Evolutionary conservation across 2,329 filamentous ascomycete genomes (phyloP), one percentile per base, ranked within the genome.

Genomic region (Keithomyces neogunnii): DNA sequence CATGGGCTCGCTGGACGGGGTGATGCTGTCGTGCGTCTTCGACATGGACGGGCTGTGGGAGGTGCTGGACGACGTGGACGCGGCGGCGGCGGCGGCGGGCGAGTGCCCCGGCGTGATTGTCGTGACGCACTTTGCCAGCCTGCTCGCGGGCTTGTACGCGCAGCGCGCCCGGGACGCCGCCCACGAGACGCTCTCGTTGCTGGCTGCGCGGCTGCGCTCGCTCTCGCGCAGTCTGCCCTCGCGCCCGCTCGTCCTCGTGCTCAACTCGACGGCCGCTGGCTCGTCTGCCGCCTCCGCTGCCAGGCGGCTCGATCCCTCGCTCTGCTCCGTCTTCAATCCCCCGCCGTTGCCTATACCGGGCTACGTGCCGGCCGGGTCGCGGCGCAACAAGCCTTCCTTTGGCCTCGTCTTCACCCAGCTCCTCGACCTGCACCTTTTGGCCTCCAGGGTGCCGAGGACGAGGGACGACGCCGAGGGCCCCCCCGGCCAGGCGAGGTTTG

Each of bases 11-110:
- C 64, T 85, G 3, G 74, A 77, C 45, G 68, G 69, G 45, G 73
- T 82, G 3, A 71, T 74, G 33, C 69, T 84, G 31, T 77, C 77
- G 29, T 70, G 76, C 29, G 73, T 84, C 1, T 84, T 84, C 56
- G 79, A 82, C 53, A 57, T 81, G 9, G 73, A 81, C 45, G 81
- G 81, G 0, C 57, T 84, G 19, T 75, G 71, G 71, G 78, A 84
- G 60, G 78, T 78, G 1, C 57, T 84, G 35, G 64, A 61, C 2
- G 81, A 84, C 57, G 56, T 81, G 36, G 70, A 73, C 30, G 66
- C 51, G 45, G 43, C 47, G 50, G 50, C 59, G 38, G 55, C 46
- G 7, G 39, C 53, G 29, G 13, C 47, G n/a, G 38, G 45, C 3
- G n/a, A 39, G 32, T 31, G 45, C 26, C 47, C 32, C 13, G 40